Evolutionary conservation across 2,329 filamentous ascomycete genomes (phyloP).

Genomic region (Boeremia exigua): DNA sequence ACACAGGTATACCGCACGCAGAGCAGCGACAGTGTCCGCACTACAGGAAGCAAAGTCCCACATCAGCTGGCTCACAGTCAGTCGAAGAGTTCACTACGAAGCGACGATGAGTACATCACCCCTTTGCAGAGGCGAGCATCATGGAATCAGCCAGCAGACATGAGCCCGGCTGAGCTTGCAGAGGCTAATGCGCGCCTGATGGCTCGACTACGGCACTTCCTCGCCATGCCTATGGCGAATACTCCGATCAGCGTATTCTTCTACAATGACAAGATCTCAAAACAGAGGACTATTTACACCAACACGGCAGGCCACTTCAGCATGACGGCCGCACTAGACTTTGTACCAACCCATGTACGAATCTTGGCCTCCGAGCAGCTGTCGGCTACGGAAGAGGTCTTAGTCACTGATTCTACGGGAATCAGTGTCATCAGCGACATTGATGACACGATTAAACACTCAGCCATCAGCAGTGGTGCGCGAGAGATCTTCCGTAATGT

Average conservation of each 20-base stretch:
- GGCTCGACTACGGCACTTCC: slow-evolving; percentile 84
- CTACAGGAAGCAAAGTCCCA: slow-evolving; percentile 20
- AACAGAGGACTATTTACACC: slow-evolving; percentile 83
- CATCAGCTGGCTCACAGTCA: slow-evolving; percentile 33
- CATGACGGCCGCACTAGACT: slow-evolving; percentile 80
- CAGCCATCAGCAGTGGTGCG: slow-evolving; percentile 84
- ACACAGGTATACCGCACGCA: slow-evolving; percentile 48
- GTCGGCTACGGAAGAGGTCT: slow-evolving; percentile 78
- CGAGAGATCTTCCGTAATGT: slow-evolving; percentile 96
- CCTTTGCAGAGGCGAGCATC: slow-evolving; percentile 56
- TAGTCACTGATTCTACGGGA: slow-evolving; percentile 76
- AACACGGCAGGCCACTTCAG: slow-evolving; percentile 90
- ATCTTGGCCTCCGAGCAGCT: slow-evolving; percentile 86
- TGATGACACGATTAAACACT: slow-evolving; percentile 96
- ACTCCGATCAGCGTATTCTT: slow-evolving; percentile 91
- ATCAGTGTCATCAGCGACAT: slow-evolving; percentile 97
- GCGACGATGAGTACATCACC: slow-evolving; percentile 37
- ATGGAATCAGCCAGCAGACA: slow-evolving; percentile 62
- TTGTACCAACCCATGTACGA: slow-evolving; percentile 86
- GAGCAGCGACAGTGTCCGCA: slow-evolving; percentile 38
- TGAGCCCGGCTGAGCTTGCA: slow-evolving; percentile 77
- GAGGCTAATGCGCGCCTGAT: slow-evolving; percentile 87
- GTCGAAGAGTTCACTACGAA: slow-evolving; percentile 36
- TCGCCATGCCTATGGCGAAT: slow-evolving; percentile 80
- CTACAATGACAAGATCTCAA: slow-evolving; percentile 83